Evolutionary conservation across 2,329 filamentous ascomycete species (phyloP), one percentile per base, ranked within the genome.

Genomic region (Claviceps sp.): DNA sequence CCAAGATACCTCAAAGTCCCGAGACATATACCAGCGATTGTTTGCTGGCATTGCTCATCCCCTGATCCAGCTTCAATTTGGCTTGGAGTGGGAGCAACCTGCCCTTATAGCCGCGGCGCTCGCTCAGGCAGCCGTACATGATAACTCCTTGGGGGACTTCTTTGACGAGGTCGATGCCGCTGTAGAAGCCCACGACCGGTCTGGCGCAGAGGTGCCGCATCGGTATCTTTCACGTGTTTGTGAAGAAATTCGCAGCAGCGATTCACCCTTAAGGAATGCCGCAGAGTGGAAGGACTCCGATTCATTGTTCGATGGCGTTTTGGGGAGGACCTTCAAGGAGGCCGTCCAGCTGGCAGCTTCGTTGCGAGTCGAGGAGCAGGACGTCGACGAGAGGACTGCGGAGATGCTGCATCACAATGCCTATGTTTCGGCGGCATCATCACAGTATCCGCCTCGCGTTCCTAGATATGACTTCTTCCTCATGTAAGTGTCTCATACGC

Each of bases 1-100:
- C 62, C 72, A 76, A 2, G 78, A 77, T 2, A 78, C 83, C 52
- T 75, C 81, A 44, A 69, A 74, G 44, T 81, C 84, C 4, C 79
- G 89, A 41, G 81, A 83, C 55, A 71, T 95, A 72, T 68, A 90
- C 2, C 72, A 74, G 2, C 75, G 88, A 18, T 69, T 91, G 61
- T 88, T 79, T 61, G 77, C 75, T 16, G 83, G 82, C 75, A 30
- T 91, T 56, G 59, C 89, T 2, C 88, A 95, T 61, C 88, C 88
- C 2, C 69, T 93, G 16, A 90, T 95, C 56, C 88, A 95, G 63
- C 75, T 95, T 20, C 86, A 88, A 48, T 95, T 88, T 62, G 89
- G 86, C 4, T 63, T 95, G 38, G 88, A 95, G 63, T 95, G 88
- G 70, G 65, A 76, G 9, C 88, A 95, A 62, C 87, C 87, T 2